These are phyloP conservation scores for Trichoderma parareesei DNA, from an alignment of 495 filamentous ascomycete genomes.

Conservation along the genomic window DNA sequence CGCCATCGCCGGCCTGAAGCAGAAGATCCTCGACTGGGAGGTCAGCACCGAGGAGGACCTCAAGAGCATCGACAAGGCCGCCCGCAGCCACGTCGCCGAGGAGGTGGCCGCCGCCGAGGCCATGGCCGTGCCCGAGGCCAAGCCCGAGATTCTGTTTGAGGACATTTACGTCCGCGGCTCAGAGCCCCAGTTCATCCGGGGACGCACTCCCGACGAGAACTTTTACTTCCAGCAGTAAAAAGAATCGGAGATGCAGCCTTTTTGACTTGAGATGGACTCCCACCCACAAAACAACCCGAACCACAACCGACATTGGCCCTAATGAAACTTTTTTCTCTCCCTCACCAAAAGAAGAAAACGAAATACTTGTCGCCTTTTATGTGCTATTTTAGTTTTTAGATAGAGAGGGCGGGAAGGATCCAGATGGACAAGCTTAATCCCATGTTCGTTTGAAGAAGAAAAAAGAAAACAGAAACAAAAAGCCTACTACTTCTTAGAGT, in stretches of 20 bases:
- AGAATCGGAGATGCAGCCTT: neutral
- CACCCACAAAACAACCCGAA: too few relatives aligned
- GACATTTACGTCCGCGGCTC: conserved; percentile 91
- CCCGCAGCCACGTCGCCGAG: conserved; percentile 70
- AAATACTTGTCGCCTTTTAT: conserved; percentile 3
- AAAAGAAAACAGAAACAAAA: neutral
- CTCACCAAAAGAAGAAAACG: too few relatives aligned
- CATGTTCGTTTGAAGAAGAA: conserved; percentile 6
- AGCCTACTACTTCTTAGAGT: neutral
- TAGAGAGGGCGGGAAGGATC: conserved; percentile 7
- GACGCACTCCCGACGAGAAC: conserved; percentile 85
- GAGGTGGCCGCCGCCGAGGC: conserved; percentile 87
- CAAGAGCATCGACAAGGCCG: conserved; percentile 90
- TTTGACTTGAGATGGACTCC: neutral
- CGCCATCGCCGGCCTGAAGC: conserved; percentile 94
- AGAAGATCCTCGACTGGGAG: conserved; percentile 93
- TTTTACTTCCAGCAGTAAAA: conserved; percentile 56
- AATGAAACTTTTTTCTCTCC: neutral
- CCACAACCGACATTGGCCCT: neutral
- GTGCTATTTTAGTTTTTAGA: conserved; percentile 1
- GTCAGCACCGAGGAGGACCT: conserved; percentile 93
- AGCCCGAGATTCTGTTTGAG: conserved; percentile 76
- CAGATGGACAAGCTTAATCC: conserved; percentile 3
- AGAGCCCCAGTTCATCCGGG: conserved; percentile 86
- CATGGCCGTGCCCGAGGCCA: conserved; percentile 71